These are phyloP conservation scores for Fusarium lyarnte DNA, from an alignment of 2,329 filamentous ascomycete genomes.

Conservation along the genomic window DNA sequence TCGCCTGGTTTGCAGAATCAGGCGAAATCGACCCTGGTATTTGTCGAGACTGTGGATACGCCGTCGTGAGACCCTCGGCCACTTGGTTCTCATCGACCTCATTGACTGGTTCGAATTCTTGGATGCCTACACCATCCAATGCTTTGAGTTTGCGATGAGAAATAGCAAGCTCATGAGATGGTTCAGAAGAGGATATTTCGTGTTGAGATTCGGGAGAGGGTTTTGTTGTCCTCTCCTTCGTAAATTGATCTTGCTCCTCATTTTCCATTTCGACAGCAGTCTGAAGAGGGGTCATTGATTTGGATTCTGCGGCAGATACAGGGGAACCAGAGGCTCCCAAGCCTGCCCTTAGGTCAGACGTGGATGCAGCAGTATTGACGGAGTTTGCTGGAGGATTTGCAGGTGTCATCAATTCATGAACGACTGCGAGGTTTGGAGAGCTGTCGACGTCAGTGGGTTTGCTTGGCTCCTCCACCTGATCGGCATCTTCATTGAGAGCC, in stretches of 20 bases:
- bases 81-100: slow-evolving; percentile 48
- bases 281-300: background rate
- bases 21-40: slow-evolving; percentile 8
- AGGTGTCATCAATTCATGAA: background rate
- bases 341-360: background rate
- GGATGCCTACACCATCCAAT: slow-evolving; percentile 10
- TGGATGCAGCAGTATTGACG: background rate
- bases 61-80: background rate
- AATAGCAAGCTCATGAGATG: background rate
- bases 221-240: background rate
- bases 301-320: background rate
- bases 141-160: slow-evolving; percentile 3
- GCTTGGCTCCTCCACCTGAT: background rate
- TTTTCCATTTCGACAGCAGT: background rate
- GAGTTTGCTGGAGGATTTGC: background rate
- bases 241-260: background rate
- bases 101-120: slow-evolving; percentile 25
- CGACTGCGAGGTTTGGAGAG: background rate
- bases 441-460: background rate
- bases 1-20: background rate
- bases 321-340: background rate
- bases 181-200: background rate
- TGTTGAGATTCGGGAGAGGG: background rate
- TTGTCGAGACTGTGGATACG: slow-evolving; percentile 5
- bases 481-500: background rate